Evolutionary conservation across 208 protist species (phyloP), one percentile per base, ranked within the genome.

Genomic region (Trypanosomatidae sp.): DNA sequence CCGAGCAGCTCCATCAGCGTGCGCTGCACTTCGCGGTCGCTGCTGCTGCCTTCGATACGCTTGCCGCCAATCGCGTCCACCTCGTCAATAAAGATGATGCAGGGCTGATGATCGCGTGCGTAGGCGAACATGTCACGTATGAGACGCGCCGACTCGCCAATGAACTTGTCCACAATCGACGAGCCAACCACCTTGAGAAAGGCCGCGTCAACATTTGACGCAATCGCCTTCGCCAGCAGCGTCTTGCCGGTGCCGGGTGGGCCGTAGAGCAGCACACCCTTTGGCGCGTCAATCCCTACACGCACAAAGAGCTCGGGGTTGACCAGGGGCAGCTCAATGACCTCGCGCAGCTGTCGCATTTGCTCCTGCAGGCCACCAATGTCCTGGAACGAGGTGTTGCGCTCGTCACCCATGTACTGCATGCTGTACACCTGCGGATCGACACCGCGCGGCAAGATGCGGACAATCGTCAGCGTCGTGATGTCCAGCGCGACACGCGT

Each of bases 61-160:
- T 96, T 89, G 13, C 97, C 97, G 45, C 97, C 98, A 48, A 99
- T 99, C 20, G 98, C 98, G 56, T 99, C 98, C 46, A 99, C 97
- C 72, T 99, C 98, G 73, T 99, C 98, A 77, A 99, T 99, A 65
- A 99, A 99, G 52, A 99, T 99, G 51, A 99, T 97, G 67, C 98
- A 99, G 8, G 98, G 97, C 77, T 99, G 72, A 71, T 99, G 95
- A 33, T 98, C 96, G 6, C 88, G 73, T 11, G 92, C 89, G 71
- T 94, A 96, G 61, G 88, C 96, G 71, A 99, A 99, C 97, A 99
- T 99, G 60, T 99, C 97, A 30, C 98, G 87, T 53, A 99, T 96
- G 18, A 99, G 71, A 25, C 98, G 83, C 11, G 97, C 97, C 15
- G 82, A 96, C 72, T 99, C 98, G 43, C 98, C 98, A 74, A 99